phyloP scores from a whole-genome alignment of 2,329 filamentous ascomycete genomes.

The Diaporthe citri region DNA sequence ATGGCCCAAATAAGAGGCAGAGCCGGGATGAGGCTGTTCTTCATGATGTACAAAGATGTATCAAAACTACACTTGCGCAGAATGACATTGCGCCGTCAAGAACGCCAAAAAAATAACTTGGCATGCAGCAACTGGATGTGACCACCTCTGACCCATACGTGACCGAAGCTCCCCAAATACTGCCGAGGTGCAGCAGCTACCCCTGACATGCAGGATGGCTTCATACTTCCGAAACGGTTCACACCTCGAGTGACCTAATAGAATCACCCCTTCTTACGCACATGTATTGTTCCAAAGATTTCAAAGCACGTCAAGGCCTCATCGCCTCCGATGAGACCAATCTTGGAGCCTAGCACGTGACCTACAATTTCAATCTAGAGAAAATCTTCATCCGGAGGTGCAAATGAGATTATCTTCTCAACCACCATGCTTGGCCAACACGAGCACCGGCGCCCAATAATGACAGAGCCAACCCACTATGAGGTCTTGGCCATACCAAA shows the following conservation, averaged over 20 bases:
- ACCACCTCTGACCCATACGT: slow-evolving; percentile 1
- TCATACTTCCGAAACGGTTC: background rate
- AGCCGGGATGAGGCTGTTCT: background rate
- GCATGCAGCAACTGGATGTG: background rate
- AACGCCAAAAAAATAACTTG: background rate
- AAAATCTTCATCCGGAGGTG: slow-evolving; percentile 1
- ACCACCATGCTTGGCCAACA: background rate
- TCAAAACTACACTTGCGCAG: background rate
- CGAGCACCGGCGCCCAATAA: background rate
- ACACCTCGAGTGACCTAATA: background rate
- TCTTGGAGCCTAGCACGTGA: slow-evolving; percentile 36
- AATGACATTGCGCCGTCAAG: background rate
- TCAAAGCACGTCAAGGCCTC: background rate
- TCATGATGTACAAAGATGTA: slow-evolving; percentile 29
- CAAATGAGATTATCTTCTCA: slow-evolving; percentile 5
- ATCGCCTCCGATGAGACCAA: background rate
- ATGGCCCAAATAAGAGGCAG: slow-evolving; percentile 65
- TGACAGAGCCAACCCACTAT: slow-evolving; percentile 65
- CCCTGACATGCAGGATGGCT: slow-evolving; percentile 6
- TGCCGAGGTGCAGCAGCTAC: background rate
- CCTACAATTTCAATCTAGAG: slow-evolving; percentile 7
- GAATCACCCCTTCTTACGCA: background rate
- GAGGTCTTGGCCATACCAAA: slow-evolving; percentile 69
- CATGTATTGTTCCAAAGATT: background rate
- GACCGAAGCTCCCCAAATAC: background rate